phyloP scores from a whole-genome alignment of 1,284 basidiomycete species.

The Malassezia arunalokei region DNA sequence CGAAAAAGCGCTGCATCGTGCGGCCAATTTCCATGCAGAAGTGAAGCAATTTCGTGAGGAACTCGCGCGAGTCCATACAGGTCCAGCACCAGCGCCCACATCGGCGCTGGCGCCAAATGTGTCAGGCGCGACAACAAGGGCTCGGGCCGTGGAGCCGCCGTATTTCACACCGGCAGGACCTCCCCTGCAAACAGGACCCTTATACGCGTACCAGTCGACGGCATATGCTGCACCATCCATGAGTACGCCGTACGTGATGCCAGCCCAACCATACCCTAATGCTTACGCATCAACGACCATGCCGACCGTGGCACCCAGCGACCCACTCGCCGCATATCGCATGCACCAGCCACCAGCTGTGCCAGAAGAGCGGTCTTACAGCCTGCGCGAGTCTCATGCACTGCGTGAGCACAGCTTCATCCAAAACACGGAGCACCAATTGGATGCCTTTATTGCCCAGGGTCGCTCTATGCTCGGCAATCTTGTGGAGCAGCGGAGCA shows the following conservation, averaged over 20 bases:
- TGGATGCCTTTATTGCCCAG: slow-evolving; percentile 43
- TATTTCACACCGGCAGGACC: not conserved
- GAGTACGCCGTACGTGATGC: not conserved
- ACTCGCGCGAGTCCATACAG: not conserved
- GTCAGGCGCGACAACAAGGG: not conserved
- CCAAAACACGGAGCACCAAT: slow-evolving; percentile 37
- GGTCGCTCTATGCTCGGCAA: slow-evolving; percentile 42
- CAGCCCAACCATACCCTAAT: not conserved
- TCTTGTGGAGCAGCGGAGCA: slow-evolving; percentile 40
- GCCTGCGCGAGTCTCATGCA: slow-evolving; percentile 35
- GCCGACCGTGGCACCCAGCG: not conserved
- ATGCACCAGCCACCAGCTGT: slow-evolving; percentile 20
- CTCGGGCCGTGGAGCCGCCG: not conserved
- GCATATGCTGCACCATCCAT: not conserved
- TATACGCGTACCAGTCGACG: not conserved
- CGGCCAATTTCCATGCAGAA: slow-evolving; percentile 35
- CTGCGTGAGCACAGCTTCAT: slow-evolving; percentile 43
- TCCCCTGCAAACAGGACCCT: not conserved
- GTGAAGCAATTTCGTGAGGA: slow-evolving; percentile 26
- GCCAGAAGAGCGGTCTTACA: slow-evolving; percentile 10
- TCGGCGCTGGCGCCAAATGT: not conserved
- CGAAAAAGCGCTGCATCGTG: slow-evolving; percentile 37
- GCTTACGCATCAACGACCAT: not conserved
- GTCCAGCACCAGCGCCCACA: not conserved
- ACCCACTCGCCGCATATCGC: slow-evolving; percentile 38